These are phyloP conservation scores for Pholiota adiposa DNA, from an alignment of 1,284 basidiomycete genomes.

Conservation along the genomic window DNA sequence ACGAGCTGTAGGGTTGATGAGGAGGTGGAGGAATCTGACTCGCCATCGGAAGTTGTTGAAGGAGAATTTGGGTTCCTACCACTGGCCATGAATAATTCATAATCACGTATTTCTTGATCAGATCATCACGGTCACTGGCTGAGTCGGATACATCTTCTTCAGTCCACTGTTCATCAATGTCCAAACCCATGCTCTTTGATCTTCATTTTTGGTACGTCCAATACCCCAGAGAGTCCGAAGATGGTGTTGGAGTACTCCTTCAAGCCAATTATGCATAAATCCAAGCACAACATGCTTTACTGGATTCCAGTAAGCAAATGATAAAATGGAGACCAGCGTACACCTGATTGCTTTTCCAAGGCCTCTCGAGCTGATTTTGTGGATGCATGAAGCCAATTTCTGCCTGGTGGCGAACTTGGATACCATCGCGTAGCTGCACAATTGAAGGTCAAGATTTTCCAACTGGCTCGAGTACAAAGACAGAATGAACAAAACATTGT, in stretches of 20 bases:
- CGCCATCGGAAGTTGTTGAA: too few species aligned
- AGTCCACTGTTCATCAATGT: slow-evolving; percentile 19
- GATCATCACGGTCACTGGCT: background rate
- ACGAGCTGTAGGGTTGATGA: background rate
- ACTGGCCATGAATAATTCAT: background rate
- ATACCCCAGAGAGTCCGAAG: slow-evolving; percentile 12
- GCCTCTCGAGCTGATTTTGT: slow-evolving; percentile 13
- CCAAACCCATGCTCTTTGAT: background rate
- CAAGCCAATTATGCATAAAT: slow-evolving; percentile 38
- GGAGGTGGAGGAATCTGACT: background rate
- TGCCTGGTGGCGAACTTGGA: slow-evolving; percentile 21
- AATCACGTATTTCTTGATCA: background rate
- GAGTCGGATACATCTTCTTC: slow-evolving; percentile 17
- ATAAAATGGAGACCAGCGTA: slow-evolving; percentile 33
- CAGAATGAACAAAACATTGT: slow-evolving; percentile 32
- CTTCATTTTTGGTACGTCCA: slow-evolving; percentile 10
- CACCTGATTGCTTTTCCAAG: slow-evolving; percentile 25
- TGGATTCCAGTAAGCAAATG: slow-evolving; percentile 33
- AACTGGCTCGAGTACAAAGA: slow-evolving; percentile 6
- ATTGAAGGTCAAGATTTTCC: slow-evolving; percentile 13
- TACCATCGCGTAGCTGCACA: slow-evolving; percentile 11
- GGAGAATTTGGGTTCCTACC: too few species aligned
- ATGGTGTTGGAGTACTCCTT: slow-evolving; percentile 34
- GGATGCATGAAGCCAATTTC: slow-evolving; percentile 13
- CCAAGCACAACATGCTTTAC: slow-evolving; percentile 35